Evolutionary conservation across 2,329 filamentous ascomycete genomes (phyloP), one percentile per base, ranked within the genome.

Genomic region (Colletotrichum sansevieriae): DNA sequence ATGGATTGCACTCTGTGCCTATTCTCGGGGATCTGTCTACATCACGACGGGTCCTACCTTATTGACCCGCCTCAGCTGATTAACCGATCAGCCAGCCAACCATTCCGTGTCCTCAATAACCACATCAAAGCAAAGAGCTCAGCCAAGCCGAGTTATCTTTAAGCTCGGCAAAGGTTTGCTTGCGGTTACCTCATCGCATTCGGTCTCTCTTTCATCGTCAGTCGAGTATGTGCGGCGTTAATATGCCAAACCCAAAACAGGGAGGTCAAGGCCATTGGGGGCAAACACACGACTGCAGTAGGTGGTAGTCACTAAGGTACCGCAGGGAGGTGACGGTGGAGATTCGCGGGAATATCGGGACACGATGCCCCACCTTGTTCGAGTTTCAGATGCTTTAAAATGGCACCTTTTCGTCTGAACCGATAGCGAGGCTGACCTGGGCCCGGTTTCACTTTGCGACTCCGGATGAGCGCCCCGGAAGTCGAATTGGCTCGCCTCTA

Each of bases 391-490:
- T 60, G 62, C 18, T 37, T 61, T 44, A 52, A 39, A 68, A 65
- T 65, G 63, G 41, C 37, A 61, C 43, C 29, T 59, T 43, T 22
- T 46, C 56, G 49, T 65, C 66, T 59, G 54, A 59, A 59, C 47
- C 52, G 54, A 52, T 9, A 51, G 47, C 25, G 35, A 33, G 29
- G 39, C 39, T 20, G 57, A 25, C 35, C 29, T 39, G 57, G 41
- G 54, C 33, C 55, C 55, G 43, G 65, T 68, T 68, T 68, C 65
- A 68, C 65, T 43, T 68, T 59, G 65, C 46, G 61, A 68, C 65
- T 58, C 47, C 61, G 61, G 65, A 59, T 55, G 54, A 58, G 54
- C 46, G 54, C 54, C 46, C 39, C 55, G 25, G 49, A 60, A 29
- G 62, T 56, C 65, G 41, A 54, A 68, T 60, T 68, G 62, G 55